These are phyloP conservation scores for Trifolium pratense DNA, from an alignment of 306 rosid species.

Conservation along the genomic window DNA sequence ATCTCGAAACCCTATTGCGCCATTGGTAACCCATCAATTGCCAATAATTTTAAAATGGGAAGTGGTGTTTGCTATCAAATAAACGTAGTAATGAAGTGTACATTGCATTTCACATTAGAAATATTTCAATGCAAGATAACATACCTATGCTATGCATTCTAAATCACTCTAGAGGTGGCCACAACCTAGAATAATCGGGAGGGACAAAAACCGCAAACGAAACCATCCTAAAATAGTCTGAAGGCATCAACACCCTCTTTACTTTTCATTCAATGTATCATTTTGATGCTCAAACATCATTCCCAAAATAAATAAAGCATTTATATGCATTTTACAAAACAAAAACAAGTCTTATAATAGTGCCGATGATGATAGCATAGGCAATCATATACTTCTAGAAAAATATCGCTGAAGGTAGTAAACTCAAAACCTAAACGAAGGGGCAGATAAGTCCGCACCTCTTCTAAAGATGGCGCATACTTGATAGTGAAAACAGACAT, in stretches of 20 bases:
- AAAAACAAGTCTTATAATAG: conserved; percentile 3
- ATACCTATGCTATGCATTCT: no score
- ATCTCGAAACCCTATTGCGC: background rate
- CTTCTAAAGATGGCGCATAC: conserved; percentile 10
- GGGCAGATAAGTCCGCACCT: conserved; percentile 2
- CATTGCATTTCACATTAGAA: background rate
- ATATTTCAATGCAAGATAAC: background rate
- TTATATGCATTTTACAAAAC: background rate
- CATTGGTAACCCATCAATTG: background rate
- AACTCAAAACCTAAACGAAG: background rate
- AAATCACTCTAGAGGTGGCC: background rate
- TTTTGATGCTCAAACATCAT: background rate
- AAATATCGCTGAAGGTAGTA: background rate
- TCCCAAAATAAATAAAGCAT: background rate
- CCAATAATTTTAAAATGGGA: background rate
- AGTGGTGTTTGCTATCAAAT: background rate
- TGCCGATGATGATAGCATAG: background rate
- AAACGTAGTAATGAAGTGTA: background rate
- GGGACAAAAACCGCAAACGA: background rate
- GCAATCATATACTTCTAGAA: background rate
- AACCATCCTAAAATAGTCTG: background rate
- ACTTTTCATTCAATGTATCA: background rate
- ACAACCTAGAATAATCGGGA: background rate
- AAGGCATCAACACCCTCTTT: background rate
- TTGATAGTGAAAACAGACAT: background rate